phyloP scores from a whole-genome alignment of 768 basidiomycete species.

The Leucosporidium yakuticum region DNA sequence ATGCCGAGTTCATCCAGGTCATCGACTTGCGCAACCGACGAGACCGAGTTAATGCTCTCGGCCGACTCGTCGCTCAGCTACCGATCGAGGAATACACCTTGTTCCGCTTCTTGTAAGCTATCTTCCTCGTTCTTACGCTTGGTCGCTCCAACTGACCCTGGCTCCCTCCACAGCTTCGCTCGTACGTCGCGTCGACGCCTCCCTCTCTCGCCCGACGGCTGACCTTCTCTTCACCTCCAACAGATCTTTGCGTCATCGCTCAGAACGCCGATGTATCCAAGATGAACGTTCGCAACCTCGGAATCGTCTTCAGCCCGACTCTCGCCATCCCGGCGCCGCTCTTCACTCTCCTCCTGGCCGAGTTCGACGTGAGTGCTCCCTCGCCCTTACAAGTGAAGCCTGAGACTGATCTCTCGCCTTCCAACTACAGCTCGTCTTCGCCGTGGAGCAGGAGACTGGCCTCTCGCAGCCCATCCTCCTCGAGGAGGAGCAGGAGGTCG shows the following conservation, averaged over 20 bases:
- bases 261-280: conserved; percentile 85
- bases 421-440: conserved; percentile 29
- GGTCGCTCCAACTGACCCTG: not conserved
- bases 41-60: conserved; percentile 81
- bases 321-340: conserved; percentile 80
- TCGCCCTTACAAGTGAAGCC: too few relatives aligned
- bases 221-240: not conserved
- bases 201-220: not conserved
- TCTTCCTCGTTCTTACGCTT: not conserved
- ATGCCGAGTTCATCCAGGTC: conserved; percentile 81
- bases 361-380: conserved; percentile 27
- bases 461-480: conserved; percentile 13
- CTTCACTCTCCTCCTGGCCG: conserved; percentile 31
- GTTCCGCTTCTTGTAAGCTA: conserved; percentile 75
- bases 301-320: conserved; percentile 97
- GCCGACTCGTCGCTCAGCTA: conserved; percentile 73
- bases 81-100: conserved; percentile 90
- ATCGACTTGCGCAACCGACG: conserved; percentile 86
- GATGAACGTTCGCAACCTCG: conserved; percentile 98
- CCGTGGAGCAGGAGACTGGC: conserved; percentile 31
- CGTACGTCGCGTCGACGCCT: not conserved
- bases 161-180: not conserved
- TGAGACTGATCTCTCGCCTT: fast-evolving
- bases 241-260: conserved; percentile 90
- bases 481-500: not conserved